Conservation (phyloP, 108 stramenopile species). For the Cyclotella distinguenda region DNA sequence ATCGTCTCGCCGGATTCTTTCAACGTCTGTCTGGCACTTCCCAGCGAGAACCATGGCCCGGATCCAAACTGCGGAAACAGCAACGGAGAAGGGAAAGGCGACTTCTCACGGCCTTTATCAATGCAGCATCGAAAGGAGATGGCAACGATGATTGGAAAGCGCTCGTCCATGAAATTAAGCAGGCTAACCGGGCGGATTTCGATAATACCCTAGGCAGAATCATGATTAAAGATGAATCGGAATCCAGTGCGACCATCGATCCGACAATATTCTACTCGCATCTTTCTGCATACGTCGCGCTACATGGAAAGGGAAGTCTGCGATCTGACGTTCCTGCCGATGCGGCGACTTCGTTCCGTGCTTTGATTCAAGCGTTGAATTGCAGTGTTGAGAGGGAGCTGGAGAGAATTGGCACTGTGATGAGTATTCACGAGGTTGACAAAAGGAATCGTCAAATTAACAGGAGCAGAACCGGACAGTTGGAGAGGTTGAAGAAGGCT, state of each 20-base stretch:
- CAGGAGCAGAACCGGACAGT: too few species aligned
- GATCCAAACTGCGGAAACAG: neutral
- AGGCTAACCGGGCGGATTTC: slow-evolving; percentile 9
- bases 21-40: slow-evolving; percentile 9
- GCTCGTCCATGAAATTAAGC: slow-evolving; percentile 23
- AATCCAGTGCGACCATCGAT: slow-evolving; percentile 21
- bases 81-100: neutral
- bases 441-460: slow-evolving; percentile 13
- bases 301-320: neutral
- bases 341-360: slow-evolving; percentile 39
- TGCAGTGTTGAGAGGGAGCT: slow-evolving; percentile 17
- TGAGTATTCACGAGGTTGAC: slow-evolving; percentile 9
- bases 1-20: slow-evolving; percentile 36
- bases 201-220: neutral
- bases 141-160: slow-evolving; percentile 12
- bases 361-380: slow-evolving; percentile 25
- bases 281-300: slow-evolving; percentile 11
- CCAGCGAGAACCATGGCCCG: neutral
- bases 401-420: slow-evolving; percentile 2
- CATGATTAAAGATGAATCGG: neutral
- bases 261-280: slow-evolving; percentile 32
- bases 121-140: neutral
- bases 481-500: neutral
- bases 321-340: slow-evolving; percentile 15
- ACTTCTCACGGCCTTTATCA: slow-evolving; percentile 20